These are phyloP conservation scores for Paspalum notatum DNA, from an alignment of 176 grass and related monocot genomes.

Conservation along the genomic window DNA sequence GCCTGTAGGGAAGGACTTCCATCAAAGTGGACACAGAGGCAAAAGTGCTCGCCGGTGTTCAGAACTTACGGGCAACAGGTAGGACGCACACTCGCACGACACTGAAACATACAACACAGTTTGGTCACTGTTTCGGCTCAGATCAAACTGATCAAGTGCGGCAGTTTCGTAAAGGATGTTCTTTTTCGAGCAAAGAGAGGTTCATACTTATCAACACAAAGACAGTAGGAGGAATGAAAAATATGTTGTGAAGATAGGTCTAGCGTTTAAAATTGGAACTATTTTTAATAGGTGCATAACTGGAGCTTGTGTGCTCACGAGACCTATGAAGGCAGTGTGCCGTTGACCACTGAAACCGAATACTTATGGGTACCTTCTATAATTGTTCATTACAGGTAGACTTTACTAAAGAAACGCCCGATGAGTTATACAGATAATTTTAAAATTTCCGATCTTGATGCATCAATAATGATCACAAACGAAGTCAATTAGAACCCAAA, in stretches of 20 bases:
- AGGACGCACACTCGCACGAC: neutral
- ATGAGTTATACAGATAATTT: too few species aligned
- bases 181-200: neutral
- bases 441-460: neutral
- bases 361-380: neutral
- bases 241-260: too few species aligned
- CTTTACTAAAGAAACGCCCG: neutral
- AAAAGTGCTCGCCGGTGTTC: neutral
- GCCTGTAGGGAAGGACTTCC: neutral
- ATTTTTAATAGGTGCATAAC: too few species aligned
- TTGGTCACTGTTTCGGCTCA: too few species aligned
- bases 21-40: neutral
- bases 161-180: neutral
- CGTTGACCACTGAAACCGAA: neutral
- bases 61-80: neutral
- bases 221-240: too few species aligned
- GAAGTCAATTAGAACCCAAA: neutral
- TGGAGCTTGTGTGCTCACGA: neutral
- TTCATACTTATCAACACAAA: neutral
- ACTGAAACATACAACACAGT: neutral
- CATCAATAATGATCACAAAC: neutral
- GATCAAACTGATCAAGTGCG: neutral
- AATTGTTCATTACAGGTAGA: conserved; percentile 19
- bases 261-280: too few species aligned
- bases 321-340: neutral